Evolutionary conservation across 2,329 filamentous ascomycete genomes (phyloP).

Genomic region (Cladorrhinum sp.): DNA sequence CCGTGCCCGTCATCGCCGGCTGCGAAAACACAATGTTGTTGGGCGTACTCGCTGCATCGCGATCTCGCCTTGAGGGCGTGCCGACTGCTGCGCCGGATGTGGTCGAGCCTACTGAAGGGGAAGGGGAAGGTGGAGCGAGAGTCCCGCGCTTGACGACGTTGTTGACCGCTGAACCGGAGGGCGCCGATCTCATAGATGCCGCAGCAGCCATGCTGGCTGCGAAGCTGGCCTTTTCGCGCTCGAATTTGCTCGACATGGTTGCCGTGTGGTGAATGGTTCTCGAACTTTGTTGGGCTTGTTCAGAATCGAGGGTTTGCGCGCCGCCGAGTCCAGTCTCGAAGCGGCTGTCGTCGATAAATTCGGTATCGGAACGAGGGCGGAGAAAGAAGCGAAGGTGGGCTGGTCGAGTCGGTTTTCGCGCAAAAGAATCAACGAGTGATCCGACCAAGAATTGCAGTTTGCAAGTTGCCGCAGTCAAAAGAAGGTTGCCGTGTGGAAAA

Average conservation of each 20-base stretch:
- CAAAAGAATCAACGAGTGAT: too few species aligned
- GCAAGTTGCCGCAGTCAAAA: neutral
- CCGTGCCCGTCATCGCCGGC: slow-evolving; percentile 71
- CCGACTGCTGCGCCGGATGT: slow-evolving; percentile 49
- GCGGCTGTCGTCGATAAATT: neutral
- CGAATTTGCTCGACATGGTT: slow-evolving; percentile 59
- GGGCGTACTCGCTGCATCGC: slow-evolving; percentile 46
- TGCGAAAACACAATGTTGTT: slow-evolving; percentile 64
- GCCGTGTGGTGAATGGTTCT: slow-evolving; percentile 23
- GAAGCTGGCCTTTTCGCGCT: slow-evolving; percentile 63
- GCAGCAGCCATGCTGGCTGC: slow-evolving; percentile 60
- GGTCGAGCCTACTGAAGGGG: slow-evolving; percentile 55
- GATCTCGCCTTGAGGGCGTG: slow-evolving; percentile 59
- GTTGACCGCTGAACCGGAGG: slow-evolving; percentile 58
- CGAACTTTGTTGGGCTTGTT: neutral
- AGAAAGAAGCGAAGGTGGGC: neutral
- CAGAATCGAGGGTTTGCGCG: neutral
- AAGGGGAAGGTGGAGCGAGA: slow-evolving; percentile 60
- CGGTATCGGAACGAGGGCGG: neutral
- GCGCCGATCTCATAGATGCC: slow-evolving; percentile 57
- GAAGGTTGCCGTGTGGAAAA: neutral
- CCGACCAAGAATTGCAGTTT: neutral
- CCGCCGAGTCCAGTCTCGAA: neutral
- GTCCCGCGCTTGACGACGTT: slow-evolving; percentile 44
- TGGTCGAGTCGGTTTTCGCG: neutral